phyloP scores from a whole-genome alignment of 2,329 filamentous ascomycete species.

The Ceratocystis ficicola region DNA sequence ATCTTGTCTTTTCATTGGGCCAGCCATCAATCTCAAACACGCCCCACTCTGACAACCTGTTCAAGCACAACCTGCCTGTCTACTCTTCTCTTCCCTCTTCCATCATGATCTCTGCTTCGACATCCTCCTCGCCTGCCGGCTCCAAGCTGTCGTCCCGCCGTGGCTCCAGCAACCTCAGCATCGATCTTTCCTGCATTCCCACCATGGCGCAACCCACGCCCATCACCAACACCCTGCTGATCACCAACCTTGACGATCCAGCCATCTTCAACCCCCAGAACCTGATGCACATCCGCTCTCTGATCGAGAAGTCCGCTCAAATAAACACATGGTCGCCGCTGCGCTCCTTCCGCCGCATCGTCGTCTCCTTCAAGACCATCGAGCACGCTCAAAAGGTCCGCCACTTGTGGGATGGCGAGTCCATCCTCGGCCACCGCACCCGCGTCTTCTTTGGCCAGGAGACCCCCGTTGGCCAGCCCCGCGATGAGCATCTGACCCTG shows the following conservation, averaged over 20 bases:
- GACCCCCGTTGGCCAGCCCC: constrained; percentile 41
- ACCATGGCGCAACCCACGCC: constrained; percentile 58
- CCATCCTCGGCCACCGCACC: constrained; percentile 56
- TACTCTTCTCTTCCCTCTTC: background rate
- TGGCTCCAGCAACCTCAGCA: constrained; percentile 38
- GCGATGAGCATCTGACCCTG: constrained; percentile 49
- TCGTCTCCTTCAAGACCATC: constrained; percentile 63
- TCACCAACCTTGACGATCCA: constrained; percentile 63
- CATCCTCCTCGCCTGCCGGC: background rate
- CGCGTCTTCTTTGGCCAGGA: constrained; percentile 57
- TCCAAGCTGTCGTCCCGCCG: constrained; percentile 16
- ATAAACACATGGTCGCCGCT: constrained; percentile 70
- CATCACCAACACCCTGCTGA: constrained; percentile 71
- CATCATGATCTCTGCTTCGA: constrained; percentile 7
- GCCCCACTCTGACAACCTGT: background rate
- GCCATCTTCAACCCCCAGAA: constrained; percentile 65
- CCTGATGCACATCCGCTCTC: constrained; percentile 58
- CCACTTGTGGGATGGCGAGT: constrained; percentile 60
- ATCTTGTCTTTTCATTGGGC: background rate
- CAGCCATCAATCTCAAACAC: background rate
- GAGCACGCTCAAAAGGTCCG: constrained; percentile 60
- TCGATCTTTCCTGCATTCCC: constrained; percentile 63
- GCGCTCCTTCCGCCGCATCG: constrained; percentile 70
- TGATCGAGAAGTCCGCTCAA: constrained; percentile 56
- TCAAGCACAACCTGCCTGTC: background rate